These are phyloP conservation scores for Pascua sp. DNA, from an alignment of 1,284 basidiomycete genomes.

Conservation along the genomic window DNA sequence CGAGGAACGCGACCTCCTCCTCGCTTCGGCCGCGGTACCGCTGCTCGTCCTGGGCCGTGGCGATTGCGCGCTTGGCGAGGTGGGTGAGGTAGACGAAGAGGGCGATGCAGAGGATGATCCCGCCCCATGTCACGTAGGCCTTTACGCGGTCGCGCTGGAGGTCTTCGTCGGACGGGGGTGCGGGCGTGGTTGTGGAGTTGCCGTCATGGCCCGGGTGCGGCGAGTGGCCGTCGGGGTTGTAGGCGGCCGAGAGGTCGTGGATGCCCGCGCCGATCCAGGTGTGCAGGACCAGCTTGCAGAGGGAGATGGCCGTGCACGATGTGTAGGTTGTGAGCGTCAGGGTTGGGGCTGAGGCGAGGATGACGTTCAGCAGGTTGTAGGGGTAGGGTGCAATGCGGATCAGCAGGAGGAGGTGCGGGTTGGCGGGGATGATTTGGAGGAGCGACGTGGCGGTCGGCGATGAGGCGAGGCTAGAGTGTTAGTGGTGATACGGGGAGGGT, in stretches of 20 bases:
- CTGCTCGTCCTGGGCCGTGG: conserved; percentile 34
- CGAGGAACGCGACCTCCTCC: conserved; percentile 20
- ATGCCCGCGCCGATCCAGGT: conserved; percentile 43
- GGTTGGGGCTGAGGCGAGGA: conserved; percentile 53
- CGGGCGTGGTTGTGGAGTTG: neutral
- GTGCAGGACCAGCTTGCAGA: conserved; percentile 52
- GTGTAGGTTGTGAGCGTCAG: conserved; percentile 52
- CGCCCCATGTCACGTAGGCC: conserved; percentile 38
- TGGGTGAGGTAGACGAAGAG: conserved; percentile 54
- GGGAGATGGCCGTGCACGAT: conserved; percentile 52
- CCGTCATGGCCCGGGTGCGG: neutral
- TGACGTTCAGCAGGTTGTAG: conserved; percentile 56
- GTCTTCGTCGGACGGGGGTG: conserved; percentile 7
- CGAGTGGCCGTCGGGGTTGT: conserved; percentile 1
- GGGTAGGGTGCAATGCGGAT: conserved; percentile 55
- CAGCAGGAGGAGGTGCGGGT: conserved; percentile 52
- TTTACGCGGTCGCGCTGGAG: conserved; percentile 28
- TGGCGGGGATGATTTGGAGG: conserved; percentile 41
- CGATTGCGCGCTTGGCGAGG: conserved; percentile 49
- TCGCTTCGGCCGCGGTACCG: conserved; percentile 5
- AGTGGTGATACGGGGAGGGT: neutral
- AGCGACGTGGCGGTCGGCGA: conserved; percentile 42
- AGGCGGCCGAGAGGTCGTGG: conserved; percentile 33
- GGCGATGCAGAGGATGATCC: conserved; percentile 47
- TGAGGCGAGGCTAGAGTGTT: conserved; percentile 26